Conservation (phyloP, 2,329 filamentous ascomycete species). For the Aspergillus ochraceus region DNA sequence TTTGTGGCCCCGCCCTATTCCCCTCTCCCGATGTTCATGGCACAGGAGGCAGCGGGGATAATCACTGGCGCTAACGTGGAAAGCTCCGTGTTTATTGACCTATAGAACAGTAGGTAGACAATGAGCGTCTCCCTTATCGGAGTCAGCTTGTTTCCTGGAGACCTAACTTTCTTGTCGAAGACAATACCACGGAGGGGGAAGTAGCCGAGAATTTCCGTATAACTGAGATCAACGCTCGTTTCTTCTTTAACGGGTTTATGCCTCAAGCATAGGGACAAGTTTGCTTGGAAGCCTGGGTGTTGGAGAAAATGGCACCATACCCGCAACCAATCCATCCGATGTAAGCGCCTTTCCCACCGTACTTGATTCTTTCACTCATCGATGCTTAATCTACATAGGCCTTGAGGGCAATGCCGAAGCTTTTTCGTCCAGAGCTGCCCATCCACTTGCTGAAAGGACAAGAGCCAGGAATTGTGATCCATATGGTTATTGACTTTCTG, state of each 20-base stretch:
- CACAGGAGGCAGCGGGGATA: too few relatives aligned
- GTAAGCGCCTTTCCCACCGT: background rate
- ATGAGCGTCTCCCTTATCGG: background rate
- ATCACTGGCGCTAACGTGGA: too few relatives aligned
- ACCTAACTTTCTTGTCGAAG: slow-evolving; percentile 26
- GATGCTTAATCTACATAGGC: background rate
- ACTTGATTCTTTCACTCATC: background rate
- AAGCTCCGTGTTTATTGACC: background rate
- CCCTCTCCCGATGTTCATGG: too few relatives aligned
- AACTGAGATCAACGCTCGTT: slow-evolving; percentile 29
- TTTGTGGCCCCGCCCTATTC: background rate
- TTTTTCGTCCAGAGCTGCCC: background rate
- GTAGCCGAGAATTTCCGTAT: slow-evolving; percentile 13
- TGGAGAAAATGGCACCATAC: background rate
- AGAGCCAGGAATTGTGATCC: background rate
- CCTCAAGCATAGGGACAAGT: background rate
- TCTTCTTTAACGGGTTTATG: slow-evolving; percentile 23
- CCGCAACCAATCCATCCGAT: background rate
- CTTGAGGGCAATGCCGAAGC: background rate
- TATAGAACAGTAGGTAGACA: too few relatives aligned
- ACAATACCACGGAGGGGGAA: background rate
- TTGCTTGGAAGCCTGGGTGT: background rate
- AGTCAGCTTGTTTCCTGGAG: slow-evolving; percentile 24
- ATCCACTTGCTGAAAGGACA: background rate
- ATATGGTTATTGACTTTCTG: background rate